Evolutionary conservation across 1,139 yeast species (phyloP), one percentile per base, ranked within the genome.

Genomic region (Lodderomyces metapsilosis): DNA sequence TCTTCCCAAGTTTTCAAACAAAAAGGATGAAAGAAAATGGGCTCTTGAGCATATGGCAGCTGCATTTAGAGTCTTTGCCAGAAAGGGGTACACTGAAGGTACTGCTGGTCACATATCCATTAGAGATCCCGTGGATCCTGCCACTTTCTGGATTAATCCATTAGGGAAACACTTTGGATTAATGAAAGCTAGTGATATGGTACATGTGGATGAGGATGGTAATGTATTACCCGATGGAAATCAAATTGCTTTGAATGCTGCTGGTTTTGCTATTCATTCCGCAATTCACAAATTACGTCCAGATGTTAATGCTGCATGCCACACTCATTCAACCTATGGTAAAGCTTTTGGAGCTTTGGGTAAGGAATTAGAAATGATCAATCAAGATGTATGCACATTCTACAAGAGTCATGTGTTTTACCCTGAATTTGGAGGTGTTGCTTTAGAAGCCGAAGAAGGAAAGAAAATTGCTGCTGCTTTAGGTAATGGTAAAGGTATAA

Each of bases 231-330:
- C 69, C 1, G 88, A 84, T 39, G 89, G 89, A 1, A 76, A 81
- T 49, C 77, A 75, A 50, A 70, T 66, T 16, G 82, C 91, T 1
- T 78, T 86, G 45, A 86, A 86, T 56, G 80, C 85, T 22, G 94
- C 95, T 2, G 95, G 95, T 0, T 86, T 85, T 66, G 78, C 81
- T 46, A 86, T 86, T 61, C 95, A 86, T 55, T 78, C 86, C 1
- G 89, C 87, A 13, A 59, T 86, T 28, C 95, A 86, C 64, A 74
- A 73, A 56, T 85, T 88, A 6, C 74, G 94, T 46, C 92, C 91
- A 2, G 91, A 86, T 51, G 83, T 86, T 15, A 69, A 80, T 52
- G 92, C 94, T 17, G 94, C 94, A 2, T 84, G 92, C 56, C 95
- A 86, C 59, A 76, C 89, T 7, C 95, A 86, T 53, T 82, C 91